Percentiles rank a stretch among this genome's conserved stretches.
These are phyloP conservation scores for Penicillium paxilli DNA, from an alignment of 495 filamentous ascomycete species.

Conservation along the genomic window DNA sequence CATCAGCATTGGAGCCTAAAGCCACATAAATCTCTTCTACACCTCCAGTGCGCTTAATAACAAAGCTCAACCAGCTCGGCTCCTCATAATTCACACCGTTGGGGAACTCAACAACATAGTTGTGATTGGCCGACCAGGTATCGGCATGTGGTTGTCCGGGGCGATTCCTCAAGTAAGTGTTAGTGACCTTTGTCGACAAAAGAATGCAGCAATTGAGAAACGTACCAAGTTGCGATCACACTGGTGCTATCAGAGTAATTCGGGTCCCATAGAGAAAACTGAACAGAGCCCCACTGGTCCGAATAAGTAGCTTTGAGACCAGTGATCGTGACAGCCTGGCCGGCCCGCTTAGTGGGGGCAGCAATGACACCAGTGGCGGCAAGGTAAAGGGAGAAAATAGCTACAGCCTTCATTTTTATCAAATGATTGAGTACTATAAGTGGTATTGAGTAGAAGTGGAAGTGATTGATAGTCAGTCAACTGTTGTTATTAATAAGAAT, in stretches of 20 bases:
- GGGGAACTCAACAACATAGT: slow-evolving; percentile 4
- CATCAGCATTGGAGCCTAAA: not conserved
- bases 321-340: slow-evolving; percentile 1
- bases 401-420: slow-evolving; percentile 1
- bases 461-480: not conserved
- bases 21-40: not conserved
- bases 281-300: not conserved
- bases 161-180: not conserved
- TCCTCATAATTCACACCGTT: not conserved
- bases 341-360: not conserved
- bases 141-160: slow-evolving; percentile 2
- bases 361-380: not conserved
- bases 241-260: not conserved
- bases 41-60: not conserved
- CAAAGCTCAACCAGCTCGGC: not conserved
- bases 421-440: not conserved
- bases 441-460: not conserved
- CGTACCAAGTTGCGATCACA: not conserved
- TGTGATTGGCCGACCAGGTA: not conserved
- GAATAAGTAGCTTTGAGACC: not conserved
- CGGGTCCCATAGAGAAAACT: not conserved
- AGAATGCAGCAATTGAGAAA: not conserved
- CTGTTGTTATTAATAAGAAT: not conserved
- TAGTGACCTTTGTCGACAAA: not conserved
- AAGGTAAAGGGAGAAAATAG: not conserved